Evolutionary conservation across 345 rosid species (phyloP), one percentile per base, ranked within the genome.

Genomic region (Populus simonii): DNA sequence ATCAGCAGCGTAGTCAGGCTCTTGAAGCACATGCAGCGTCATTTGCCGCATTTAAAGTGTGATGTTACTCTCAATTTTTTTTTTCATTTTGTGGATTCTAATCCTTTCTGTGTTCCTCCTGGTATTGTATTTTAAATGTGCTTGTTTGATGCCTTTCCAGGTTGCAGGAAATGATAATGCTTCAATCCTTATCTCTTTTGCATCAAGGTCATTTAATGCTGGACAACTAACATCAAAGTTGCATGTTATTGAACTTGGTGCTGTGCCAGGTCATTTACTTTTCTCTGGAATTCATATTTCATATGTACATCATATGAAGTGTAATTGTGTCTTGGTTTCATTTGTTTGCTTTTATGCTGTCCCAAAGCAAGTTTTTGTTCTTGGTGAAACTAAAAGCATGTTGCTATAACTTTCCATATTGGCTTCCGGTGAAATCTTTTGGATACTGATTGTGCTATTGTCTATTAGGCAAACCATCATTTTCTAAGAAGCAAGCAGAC

Each of bases 1-100:
- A 94, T 71, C 98, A 94, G 88, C 97, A 94, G 87, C 97, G 97
- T 61, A 94, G 97, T 87, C 98, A 94, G 84, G 93, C 94, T 67
- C 94, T 94, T 77, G 98, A 94, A 82, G 98, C 97, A 38, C 98
- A 94, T 88, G 98, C 98, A 75, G 98, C 98, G 0, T 87, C 98
- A 73, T 94, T 94, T 85, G 97, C 98, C 39, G 88, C 90, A 76
- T 89, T 90, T 75, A 94, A 91, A 85, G 98, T 94, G 66, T 12
- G 73, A 16, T 72, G 27, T 16, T 76, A 17, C 63, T 66, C 49
- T 10, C 36, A 8, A 11, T 3, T 55, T 33, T 33, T 27, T 57
- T n/a, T 73, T 73, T 73, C 18, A 29, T 74, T 41, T 63, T 18
- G 17, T 74, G 13, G 23, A 22, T 38, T 74, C 2, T 63, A 18